Evolutionary conservation across 345 rosid genomes (phyloP).

Genomic region (Syzygium grande): DNA sequence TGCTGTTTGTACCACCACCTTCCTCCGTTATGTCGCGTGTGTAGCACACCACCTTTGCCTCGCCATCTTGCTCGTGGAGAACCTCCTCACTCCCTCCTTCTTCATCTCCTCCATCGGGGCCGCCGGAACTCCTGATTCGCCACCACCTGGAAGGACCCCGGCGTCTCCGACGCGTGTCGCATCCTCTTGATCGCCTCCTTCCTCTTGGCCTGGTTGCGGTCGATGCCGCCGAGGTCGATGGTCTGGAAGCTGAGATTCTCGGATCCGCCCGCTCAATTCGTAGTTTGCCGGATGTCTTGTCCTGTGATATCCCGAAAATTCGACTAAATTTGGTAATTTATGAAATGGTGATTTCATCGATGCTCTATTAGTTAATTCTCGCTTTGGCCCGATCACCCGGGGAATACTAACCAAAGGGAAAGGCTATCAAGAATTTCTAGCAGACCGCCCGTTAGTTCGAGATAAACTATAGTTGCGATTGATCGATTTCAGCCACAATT

Average conservation of each 20-base stretch:
- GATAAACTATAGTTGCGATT: too few relatives aligned
- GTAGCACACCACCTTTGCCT: constrained; percentile 14
- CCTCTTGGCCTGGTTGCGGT: background rate
- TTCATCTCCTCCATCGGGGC: constrained; percentile 21
- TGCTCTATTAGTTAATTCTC: too few relatives aligned
- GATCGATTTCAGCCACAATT: too few relatives aligned
- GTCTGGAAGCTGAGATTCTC: constrained; percentile 13
- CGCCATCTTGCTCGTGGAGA: constrained; percentile 21
- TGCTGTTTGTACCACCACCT: constrained; percentile 24
- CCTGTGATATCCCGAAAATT: too few relatives aligned
- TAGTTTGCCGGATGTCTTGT: background rate
- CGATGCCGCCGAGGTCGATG: constrained; percentile 29
- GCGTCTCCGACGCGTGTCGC: constrained; percentile 12
- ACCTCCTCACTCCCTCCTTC: too few relatives aligned
- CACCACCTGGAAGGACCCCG: constrained; percentile 23
- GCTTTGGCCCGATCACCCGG: too few relatives aligned
- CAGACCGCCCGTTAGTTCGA: too few relatives aligned
- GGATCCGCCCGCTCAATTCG: background rate
- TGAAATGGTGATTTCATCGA: too few relatives aligned
- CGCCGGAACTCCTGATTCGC: too few relatives aligned
- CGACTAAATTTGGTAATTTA: too few relatives aligned
- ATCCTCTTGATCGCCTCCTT: background rate
- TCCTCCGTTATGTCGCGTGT: constrained; percentile 5
- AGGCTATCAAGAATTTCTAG: too few relatives aligned
- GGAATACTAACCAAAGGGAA: too few relatives aligned